Evolutionary conservation across 2,329 filamentous ascomycete genomes (phyloP).

Genomic region (Aspergillus sp.): DNA sequence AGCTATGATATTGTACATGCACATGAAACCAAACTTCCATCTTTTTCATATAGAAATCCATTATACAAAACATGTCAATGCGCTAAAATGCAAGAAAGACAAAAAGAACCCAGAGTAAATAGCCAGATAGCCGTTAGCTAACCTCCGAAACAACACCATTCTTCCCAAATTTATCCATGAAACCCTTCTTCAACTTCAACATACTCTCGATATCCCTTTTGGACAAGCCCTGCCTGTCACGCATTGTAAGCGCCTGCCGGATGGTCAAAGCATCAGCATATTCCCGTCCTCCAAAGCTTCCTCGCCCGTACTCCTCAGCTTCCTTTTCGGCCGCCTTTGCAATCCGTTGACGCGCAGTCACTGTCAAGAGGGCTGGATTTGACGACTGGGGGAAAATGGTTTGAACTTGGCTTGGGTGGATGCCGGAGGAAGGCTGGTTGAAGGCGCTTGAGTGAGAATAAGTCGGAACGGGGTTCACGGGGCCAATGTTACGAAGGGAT

Average conservation of each 20-base stretch:
- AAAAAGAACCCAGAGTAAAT: not conserved
- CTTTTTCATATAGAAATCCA: no score
- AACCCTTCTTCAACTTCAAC: slow-evolving; percentile 41
- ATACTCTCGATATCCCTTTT: slow-evolving; percentile 39
- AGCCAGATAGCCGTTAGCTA: not conserved
- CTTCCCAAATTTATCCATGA: slow-evolving; percentile 35
- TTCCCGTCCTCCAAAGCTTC: slow-evolving; percentile 34
- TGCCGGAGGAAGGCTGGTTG: slow-evolving; percentile 12
- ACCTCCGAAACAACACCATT: slow-evolving; percentile 26
- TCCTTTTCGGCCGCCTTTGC: slow-evolving; percentile 52
- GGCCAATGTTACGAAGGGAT: slow-evolving; percentile 66
- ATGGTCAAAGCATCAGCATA: slow-evolving; percentile 49
- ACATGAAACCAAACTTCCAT: no score
- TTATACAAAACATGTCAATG: no score
- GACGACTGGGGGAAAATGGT: slow-evolving; percentile 32
- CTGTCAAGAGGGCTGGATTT: slow-evolving; percentile 53
- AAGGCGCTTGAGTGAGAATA: slow-evolving; percentile 53
- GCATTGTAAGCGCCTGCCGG: slow-evolving; percentile 44
- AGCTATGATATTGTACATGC: no score
- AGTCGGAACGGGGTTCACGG: slow-evolving; percentile 55
- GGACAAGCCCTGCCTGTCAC: slow-evolving; percentile 37
- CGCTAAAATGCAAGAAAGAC: not conserved
- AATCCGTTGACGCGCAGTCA: slow-evolving; percentile 49
- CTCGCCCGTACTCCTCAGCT: slow-evolving; percentile 44
- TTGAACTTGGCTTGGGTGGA: slow-evolving; percentile 22